These are phyloP conservation scores for Dujonia santamariae DNA, from an alignment of 1,139 yeast genomes.

Conservation along the genomic window DNA sequence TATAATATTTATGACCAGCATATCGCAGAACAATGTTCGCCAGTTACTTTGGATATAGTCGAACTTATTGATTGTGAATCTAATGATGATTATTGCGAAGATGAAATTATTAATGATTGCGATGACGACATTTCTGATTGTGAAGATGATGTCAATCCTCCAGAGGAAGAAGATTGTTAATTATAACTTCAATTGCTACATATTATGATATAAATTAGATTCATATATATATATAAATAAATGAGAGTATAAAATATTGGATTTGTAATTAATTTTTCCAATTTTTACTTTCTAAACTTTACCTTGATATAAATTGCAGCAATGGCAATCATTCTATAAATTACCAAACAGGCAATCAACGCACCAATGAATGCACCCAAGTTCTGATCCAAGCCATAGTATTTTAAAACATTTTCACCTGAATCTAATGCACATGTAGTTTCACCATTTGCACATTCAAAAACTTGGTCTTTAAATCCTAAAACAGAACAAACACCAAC, in stretches of 20 bases:
- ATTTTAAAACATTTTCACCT: constrained; percentile 34
- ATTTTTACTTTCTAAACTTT: constrained; percentile 12
- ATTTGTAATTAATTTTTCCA: no score
- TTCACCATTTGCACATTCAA: constrained; percentile 23
- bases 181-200: no score
- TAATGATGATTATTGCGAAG: constrained; percentile 4
- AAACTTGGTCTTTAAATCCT: constrained; percentile 31
- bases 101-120: no score
- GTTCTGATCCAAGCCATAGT: constrained; percentile 28
- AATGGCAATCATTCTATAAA: constrained; percentile 32
- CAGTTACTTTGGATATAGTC: constrained; percentile 36
- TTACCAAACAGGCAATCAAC: constrained; percentile 31
- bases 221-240: no score
- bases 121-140: no score
- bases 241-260: no score
- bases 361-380: constrained; percentile 36
- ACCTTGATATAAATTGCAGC: constrained; percentile 25
- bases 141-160: no score
- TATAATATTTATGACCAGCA: constrained; percentile 37
- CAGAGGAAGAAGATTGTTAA: no score
- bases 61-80: constrained; percentile 29
- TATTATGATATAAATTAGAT: no score
- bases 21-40: constrained; percentile 31
- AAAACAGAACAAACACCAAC: constrained; percentile 49
- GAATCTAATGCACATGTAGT: constrained; percentile 28